Evolutionary conservation across 768 basidiomycete genomes (phyloP), one percentile per base, ranked within the genome.

Genomic region (Paxillus rubicundulus): DNA sequence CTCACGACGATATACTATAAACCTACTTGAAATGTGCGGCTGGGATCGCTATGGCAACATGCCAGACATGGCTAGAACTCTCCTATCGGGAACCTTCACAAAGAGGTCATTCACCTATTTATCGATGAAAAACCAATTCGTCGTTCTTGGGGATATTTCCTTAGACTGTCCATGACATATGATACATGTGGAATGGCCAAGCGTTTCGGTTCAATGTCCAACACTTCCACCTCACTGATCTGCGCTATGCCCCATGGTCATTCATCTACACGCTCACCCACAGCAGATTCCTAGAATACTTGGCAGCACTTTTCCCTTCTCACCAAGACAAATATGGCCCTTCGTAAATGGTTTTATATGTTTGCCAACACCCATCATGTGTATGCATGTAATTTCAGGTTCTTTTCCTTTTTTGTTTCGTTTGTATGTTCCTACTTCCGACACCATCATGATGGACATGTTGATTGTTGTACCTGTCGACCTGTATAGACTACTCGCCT

Each of bases 1-100:
- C 80, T 92, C 70, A 90, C 90, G 42, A 91, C 87, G 45, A 82
- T 92, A 64, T 92, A 84, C 67, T 89, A 88, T 72, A 89, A 87
- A 65, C 87, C 87, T 18, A 81, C 80, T 59, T 82, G 59, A 66
- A 36, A 40, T 44, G 47, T 45, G 50, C 49, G 41, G 49, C 41
- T 43, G n/a, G 39, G 59, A 44, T 45, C 28, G 41, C 42, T 39
- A 51, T 43, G 54, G 52, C 65, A 50, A 47, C 38, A 55, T 62
- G 64, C 64, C 54, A 63, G 63, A 52, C 61, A 55, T 54, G 47
- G 57, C 59, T 60, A 62, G 60, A 68, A 57, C 57, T 49, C 56
- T 30, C 30, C 30, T 24, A 5, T 24, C 24, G 24, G 24, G 24
- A 51, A 53, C 43, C 41, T 33, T 52, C 47, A 42, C 50, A 44